These are phyloP conservation scores for Hypholoma sublateritium DNA, from an alignment of 768 basidiomycete species.

Conservation along the genomic window DNA sequence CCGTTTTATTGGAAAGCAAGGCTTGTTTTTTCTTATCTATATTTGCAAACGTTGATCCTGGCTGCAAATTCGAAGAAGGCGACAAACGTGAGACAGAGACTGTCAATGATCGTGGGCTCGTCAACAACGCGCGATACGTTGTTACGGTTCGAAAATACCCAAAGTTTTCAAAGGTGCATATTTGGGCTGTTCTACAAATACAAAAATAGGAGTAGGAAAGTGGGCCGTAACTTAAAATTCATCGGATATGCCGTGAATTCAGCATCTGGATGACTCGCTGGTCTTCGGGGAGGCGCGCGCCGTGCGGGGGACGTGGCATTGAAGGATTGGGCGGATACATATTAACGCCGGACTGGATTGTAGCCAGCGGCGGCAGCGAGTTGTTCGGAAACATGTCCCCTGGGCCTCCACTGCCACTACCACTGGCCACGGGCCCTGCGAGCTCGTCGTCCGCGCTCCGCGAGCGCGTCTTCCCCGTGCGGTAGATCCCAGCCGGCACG, in stretches of 20 bases:
- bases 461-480: constrained; percentile 42
- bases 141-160: constrained; percentile 1
- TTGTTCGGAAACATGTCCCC: constrained; percentile 19
- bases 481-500: constrained; percentile 48
- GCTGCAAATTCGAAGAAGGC: neutral
- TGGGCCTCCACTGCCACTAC: constrained; percentile 9
- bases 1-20: neutral
- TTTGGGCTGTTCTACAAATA: neutral
- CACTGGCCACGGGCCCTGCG: neutral
- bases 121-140: neutral
- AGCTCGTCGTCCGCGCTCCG: constrained; percentile 33
- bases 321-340: constrained; percentile 22
- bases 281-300: constrained; percentile 51
- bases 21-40: constrained; percentile 4
- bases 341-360: constrained; percentile 34
- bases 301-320: constrained; percentile 26
- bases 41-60: constrained; percentile 2
- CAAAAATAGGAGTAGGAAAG: constrained; percentile 4
- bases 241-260: constrained; percentile 39
- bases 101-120: neutral
- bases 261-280: constrained; percentile 61
- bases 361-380: constrained; percentile 41
- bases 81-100: neutral
- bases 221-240: constrained; percentile 1
- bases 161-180: neutral